phyloP scores from a whole-genome alignment of 2,329 filamentous ascomycete genomes.

The Nigrospora osmanthi region DNA sequence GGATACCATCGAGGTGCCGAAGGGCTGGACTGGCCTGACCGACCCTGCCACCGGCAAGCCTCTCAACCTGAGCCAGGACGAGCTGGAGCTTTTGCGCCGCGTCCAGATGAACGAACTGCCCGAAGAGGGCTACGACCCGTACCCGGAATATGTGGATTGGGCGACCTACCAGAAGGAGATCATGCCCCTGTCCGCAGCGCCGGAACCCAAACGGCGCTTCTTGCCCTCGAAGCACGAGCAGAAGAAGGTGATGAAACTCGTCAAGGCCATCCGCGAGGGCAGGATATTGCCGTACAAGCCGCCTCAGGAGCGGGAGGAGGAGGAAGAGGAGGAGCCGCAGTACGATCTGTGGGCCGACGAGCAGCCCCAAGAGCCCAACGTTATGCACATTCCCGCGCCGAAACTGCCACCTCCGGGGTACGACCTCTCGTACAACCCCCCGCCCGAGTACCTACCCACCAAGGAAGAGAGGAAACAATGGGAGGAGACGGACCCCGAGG shows the following conservation, averaged over 20 bases:
- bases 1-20: slow-evolving; percentile 92
- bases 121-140: slow-evolving; percentile 84
- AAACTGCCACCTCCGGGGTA: slow-evolving; percentile 91
- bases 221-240: slow-evolving; percentile 95
- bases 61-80: slow-evolving; percentile 76
- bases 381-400: slow-evolving; percentile 92
- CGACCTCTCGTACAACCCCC: slow-evolving; percentile 94
- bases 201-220: slow-evolving; percentile 92
- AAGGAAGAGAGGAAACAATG: slow-evolving; percentile 77
- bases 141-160: slow-evolving; percentile 88
- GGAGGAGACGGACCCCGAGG: slow-evolving; percentile 82
- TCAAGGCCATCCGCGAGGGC: slow-evolving; percentile 89
- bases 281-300: slow-evolving; percentile 87
- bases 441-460: slow-evolving; percentile 85
- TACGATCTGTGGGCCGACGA: slow-evolving; percentile 97
- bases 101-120: slow-evolving; percentile 85
- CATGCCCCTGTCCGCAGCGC: slow-evolving; percentile 91
- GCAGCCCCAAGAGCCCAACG: slow-evolving; percentile 69
- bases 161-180: slow-evolving; percentile 86
- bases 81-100: slow-evolving; percentile 80
- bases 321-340: slow-evolving; percentile 61
- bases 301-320: slow-evolving; percentile 59
- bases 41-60: slow-evolving; percentile 93
- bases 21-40: slow-evolving; percentile 94
- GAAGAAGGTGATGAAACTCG: slow-evolving; percentile 94